Evolutionary conservation across 352 stramenopile species (phyloP).

Genomic region (Phytophthora fragariaefolia): DNA sequence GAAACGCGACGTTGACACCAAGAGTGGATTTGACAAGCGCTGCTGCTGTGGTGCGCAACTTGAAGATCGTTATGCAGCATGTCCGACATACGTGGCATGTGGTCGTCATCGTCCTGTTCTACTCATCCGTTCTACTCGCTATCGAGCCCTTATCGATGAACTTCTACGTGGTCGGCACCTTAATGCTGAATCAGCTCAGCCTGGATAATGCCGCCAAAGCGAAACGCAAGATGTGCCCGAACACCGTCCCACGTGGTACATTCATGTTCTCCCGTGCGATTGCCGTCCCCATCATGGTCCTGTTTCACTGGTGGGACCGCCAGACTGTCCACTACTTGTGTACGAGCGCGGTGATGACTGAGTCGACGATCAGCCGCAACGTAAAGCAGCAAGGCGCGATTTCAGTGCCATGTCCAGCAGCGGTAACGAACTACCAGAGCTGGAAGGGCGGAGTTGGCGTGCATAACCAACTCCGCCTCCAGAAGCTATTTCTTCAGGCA

Average conservation of each 20-base stretch:
- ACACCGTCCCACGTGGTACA: not conserved
- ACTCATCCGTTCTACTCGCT: constrained; percentile 10
- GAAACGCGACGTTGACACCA: not conserved
- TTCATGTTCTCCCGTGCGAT: constrained; percentile 12
- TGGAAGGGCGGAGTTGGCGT: constrained; percentile 39
- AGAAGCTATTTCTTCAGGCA: constrained; percentile 26
- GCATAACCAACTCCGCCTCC: constrained; percentile 25
- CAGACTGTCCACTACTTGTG: constrained; percentile 37
- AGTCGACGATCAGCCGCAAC: constrained; percentile 14
- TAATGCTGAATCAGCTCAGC: constrained; percentile 5
- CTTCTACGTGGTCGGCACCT: constrained; percentile 4
- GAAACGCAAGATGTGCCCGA: not conserved
- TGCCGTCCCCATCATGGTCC: constrained; percentile 15
- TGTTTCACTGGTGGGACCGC: constrained; percentile 31
- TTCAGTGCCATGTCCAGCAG: constrained; percentile 10
- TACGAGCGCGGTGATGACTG: constrained; percentile 11
- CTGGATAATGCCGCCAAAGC: not conserved
- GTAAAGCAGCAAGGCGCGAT: constrained; percentile 16
- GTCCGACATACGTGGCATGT: not conserved
- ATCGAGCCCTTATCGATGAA: constrained; percentile 5
- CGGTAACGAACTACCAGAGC: constrained; percentile 30
- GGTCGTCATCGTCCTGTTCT: too few species aligned
- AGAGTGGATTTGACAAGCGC: constrained; percentile 9
- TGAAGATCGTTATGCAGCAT: constrained; percentile 8
- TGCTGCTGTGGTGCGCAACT: constrained; percentile 9